Base-by-base conservation (phyloP, 2,329 filamentous ascomycete species). In the Sclerotinia spermophila region DNA sequence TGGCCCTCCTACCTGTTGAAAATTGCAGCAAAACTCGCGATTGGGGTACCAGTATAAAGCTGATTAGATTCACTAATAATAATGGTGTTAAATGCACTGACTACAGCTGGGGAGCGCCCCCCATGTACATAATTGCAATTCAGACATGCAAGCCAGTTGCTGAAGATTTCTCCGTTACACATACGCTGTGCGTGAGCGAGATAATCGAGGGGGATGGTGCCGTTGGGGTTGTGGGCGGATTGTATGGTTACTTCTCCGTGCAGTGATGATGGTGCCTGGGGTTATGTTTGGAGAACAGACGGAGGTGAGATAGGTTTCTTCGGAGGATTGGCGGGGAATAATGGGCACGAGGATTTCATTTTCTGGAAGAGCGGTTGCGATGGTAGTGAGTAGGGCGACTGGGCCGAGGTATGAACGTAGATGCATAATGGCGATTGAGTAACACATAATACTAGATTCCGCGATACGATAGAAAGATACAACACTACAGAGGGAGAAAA, bases 161-260 rank as follows among this genome's bases (percentile, higher is more conserved):
- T 51, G 76, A 84, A 84, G 78, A 80, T 83, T 70, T 78, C 80
- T 51, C 82, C 81, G 15, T 75, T 76, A 77, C 83, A 85, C 78
- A 83, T 82, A 76, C 82, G 82, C 74, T 80, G 72, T 21, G 79
- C 78, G 73, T 79, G 76, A 0, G 79, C 78, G 27, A 75, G 58
- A 51, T 77, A 76, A 27, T 72, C 77, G 27, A 78, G 74, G 6
- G 78, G 73, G 0, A 70, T 67, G 5, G 78, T 80, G 71, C 79
- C 78, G 71, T 81, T 81, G 64, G 80, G 77, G 5, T 68, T 71
- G 73, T 80, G 82, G 19, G 75, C 69, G 6, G 73, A 74, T 74
- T 82, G 75, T 71, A 81, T 82, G 68, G 75, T 78, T 69, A 77
- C 76, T 72, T 81, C 78, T 35, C 75, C 75, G 69, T 75, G 73